Evolutionary conservation across 805 yeast genomes (phyloP), one percentile per base, ranked within the genome.

Genomic region (Teunomyces stri): DNA sequence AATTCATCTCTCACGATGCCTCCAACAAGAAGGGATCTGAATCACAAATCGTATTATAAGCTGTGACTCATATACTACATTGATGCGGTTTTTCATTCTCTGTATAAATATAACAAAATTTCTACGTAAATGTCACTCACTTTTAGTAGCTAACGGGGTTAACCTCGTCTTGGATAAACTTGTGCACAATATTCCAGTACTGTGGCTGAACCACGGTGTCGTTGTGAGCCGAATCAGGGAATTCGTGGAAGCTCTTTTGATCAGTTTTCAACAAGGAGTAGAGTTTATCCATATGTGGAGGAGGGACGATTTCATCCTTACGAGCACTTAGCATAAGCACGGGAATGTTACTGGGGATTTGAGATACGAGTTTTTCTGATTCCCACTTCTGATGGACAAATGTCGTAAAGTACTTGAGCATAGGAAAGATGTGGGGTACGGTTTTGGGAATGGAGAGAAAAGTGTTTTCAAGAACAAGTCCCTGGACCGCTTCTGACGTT

Each of bases 241-340:
- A 89, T 46, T 68, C 75, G 45, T 76, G 70, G 53, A 80, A 75
- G 25, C 66, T 63, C 62, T 89, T 90, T 12, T 65, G 60, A 1
- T 63, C 58, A 31, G 84, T 68, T 21, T 78, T 74, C 47, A 85
- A 70, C 47, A 82, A 54, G 28, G 74, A 78, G 59, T 65, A 85
- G 20, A 90, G 72, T 42, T 58, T 59, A 39, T 75, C 74, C 88
- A 91, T 87, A 60, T 92, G 97, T 1, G 55, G 52, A 0, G 97
- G 96, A 3, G 98, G 97, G 2, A 92, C 96, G 21, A 92, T 82
- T 65, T 92, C 99, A 69, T 92, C 99, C 30, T 74, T 70, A 11
- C 76, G 65, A 0, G 95, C 97, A 52, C 85, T 79, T 36, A 91
- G 61, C 55, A 91, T 80, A 35, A 91, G 69, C 28, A 85, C 72